Evolutionary conservation across 805 yeast species (phyloP), one percentile per base, ranked within the genome.

Genomic region (Torulaspora quercuum): DNA sequence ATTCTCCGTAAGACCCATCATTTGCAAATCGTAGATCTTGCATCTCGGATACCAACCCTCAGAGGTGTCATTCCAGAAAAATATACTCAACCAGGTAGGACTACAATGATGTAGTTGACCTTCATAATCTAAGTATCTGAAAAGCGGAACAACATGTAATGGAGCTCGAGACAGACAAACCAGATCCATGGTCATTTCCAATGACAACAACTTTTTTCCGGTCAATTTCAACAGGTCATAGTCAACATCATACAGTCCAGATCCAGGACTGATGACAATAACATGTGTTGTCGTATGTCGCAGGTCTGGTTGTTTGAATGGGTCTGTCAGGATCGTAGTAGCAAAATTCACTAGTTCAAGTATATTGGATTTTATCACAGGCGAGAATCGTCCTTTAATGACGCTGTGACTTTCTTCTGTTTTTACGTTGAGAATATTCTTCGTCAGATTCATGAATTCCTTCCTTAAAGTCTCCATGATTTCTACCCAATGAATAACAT

Each of bases 1-100:
- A 50, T 85, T 86, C 52, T 90, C 97, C 81, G 90, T 87, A 6
- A 92, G 75, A 0, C 97, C 97, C 94, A 90, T 90, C 97, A 92
- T 92, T 58, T 92, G 97, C 12, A 92, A 63, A 52, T 90, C 97
- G 59, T 92, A 90, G 33, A 92, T 89, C 51, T 86, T 87, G 60
- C 97, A 88, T 22, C 92, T 69, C 0, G 98, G 97, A n/a, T 82
- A 73, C 97, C 97, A 90, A 48, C 76, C 82, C 15, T 46, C 48
- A 20, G 68, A 67, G 24, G 62, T 55, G 33, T 82, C 85, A 36
- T 74, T 77, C 84, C 95, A 92, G 53, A 83, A 92, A 0, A 95
- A 88, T 9, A 89, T 82, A 56, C 94, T 96, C 51, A 92, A 75
- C 97, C 98, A 92, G 31, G 84, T 82, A 1, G 99, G 98, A 7